phyloP scores from a whole-genome alignment of 345 rosid species.

The Corchorus capsularis region DNA sequence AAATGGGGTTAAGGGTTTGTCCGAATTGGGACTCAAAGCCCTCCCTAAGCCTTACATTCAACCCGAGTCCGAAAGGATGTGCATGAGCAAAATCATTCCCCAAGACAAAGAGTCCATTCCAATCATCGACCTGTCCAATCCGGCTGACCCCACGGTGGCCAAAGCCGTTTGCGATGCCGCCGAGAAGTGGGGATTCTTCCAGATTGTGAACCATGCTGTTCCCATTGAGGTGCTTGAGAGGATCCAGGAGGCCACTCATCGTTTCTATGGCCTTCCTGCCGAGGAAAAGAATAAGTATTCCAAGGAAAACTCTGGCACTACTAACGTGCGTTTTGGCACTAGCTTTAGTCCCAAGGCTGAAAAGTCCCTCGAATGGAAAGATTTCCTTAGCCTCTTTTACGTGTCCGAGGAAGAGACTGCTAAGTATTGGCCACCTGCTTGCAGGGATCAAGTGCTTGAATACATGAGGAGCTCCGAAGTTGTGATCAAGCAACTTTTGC shows the following conservation, averaged over 20 bases:
- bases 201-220: slow-evolving; percentile 22
- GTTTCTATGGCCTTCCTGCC: slow-evolving; percentile 32
- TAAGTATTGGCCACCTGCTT: no score
- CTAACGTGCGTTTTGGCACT: slow-evolving; percentile 29
- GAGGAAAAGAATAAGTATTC: slow-evolving; percentile 30
- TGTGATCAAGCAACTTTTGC: background rate
- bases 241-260: slow-evolving; percentile 29
- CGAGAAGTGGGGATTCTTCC: no score
- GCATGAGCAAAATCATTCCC: background rate
- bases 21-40: slow-evolving; percentile 27
- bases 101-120: no score
- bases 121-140: no score
- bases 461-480: no score
- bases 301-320: slow-evolving; percentile 26
- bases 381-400: no score
- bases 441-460: no score
- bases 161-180: no score
- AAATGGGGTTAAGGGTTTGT: slow-evolving; percentile 38
- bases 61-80: slow-evolving; percentile 24
- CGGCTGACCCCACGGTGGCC: no score
- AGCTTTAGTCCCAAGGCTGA: slow-evolving; percentile 28
- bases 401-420: no score
- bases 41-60: slow-evolving; percentile 34
- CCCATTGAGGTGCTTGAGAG: slow-evolving; percentile 26
- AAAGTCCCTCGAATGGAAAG: no score